Evolutionary conservation across 164 flowering plant species (phyloP).

Genomic region (Umbilicus rupestris): DNA sequence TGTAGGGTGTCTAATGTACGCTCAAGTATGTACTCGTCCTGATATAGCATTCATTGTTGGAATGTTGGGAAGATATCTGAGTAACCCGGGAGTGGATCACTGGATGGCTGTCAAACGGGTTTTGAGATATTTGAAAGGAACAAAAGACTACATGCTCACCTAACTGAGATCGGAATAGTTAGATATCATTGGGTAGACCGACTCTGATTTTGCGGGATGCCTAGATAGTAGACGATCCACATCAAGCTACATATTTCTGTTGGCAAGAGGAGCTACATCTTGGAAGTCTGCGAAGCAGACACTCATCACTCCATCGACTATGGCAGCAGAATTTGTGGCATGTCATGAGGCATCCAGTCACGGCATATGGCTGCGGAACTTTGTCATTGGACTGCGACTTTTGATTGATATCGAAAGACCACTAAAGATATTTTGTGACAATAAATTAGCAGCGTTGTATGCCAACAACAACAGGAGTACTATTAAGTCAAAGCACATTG

Average conservation of each 20-base stretch:
- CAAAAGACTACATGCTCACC: background rate
- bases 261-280: conserved; percentile 4
- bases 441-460: background rate
- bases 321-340: no score
- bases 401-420: background rate
- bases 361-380: background rate
- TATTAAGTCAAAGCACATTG: no score
- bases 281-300: conserved; percentile 6
- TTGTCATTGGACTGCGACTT: background rate
- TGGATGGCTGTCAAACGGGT: no score
- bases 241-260: background rate
- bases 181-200: conserved; percentile 1
- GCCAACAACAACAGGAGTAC: background rate
- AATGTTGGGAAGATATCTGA: no score
- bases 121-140: no score
- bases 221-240: background rate
- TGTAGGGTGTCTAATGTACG: no score
- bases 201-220: background rate
- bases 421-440: conserved; percentile 7
- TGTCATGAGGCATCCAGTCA: conserved; percentile 4
- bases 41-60: no score
- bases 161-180: conserved; percentile 2
- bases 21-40: no score
- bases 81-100: no score
- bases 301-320: conserved; percentile 1